Conservation (phyloP, 805 yeast species). For the Yamadazyma sp. region DNA sequence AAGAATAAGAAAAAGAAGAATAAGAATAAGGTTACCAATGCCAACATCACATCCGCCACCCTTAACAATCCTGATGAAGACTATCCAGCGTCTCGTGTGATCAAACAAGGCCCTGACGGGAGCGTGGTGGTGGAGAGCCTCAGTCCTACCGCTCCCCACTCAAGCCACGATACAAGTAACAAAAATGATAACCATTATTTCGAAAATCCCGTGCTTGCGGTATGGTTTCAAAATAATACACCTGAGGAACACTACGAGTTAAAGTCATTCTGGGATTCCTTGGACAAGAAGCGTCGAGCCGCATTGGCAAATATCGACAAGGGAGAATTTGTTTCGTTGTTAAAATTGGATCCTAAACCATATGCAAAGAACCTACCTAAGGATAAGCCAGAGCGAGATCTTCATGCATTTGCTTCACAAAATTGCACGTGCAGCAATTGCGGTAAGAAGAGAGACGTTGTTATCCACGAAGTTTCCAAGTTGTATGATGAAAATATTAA, state of each 20-base stretch:
- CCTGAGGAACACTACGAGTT: constrained; percentile 53
- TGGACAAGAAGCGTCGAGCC: constrained; percentile 59
- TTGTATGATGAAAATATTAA: constrained; percentile 69
- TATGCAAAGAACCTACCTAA: constrained; percentile 5
- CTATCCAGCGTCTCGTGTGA: constrained; percentile 70
- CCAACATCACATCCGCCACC: constrained; percentile 37
- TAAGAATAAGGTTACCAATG: constrained; percentile 27
- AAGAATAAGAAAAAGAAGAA: constrained; percentile 31
- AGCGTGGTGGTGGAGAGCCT: constrained; percentile 70
- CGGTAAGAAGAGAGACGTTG: constrained; percentile 67
- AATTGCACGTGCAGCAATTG: constrained; percentile 74
- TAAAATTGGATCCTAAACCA: constrained; percentile 41
- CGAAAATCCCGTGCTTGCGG: constrained; percentile 20
- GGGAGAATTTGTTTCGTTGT: constrained; percentile 62
- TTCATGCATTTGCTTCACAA: constrained; percentile 7
- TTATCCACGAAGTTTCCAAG: constrained; percentile 74
- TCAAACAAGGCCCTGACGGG: constrained; percentile 71
- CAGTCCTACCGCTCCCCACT: constrained; percentile 16
- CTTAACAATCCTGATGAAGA: constrained; percentile 57
- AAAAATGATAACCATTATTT: constrained; percentile 8
- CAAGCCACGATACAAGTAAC: constrained; percentile 8
- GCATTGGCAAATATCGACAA: constrained; percentile 65
- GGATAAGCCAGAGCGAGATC: constrained; percentile 14
- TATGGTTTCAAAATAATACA: constrained; percentile 47
- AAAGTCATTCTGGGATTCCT: constrained; percentile 63